Base-by-base conservation (phyloP, 805 yeast genomes). In the Sugiyamaella smithiae region DNA sequence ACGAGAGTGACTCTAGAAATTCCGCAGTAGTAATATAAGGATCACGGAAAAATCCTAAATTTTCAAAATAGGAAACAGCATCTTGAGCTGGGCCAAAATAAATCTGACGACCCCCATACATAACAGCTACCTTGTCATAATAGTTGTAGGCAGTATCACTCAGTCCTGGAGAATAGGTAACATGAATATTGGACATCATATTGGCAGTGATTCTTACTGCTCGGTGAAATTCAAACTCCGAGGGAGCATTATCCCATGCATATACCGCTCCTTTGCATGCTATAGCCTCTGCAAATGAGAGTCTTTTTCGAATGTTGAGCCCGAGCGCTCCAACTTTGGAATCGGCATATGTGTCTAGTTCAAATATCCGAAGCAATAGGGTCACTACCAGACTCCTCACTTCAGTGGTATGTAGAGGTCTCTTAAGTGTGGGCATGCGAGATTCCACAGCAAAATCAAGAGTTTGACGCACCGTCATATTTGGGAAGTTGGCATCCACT, bases 251-350 rank as follows among this genome's bases (percentile, higher is more conserved):
- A 70, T 86, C 90, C 80, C 86, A 83, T 66, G 85, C 79, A 54
- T 77, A 82, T 43, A 84, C 70, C 43, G 77, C 69, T 26, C 87
- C 84, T 26, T 82, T 80, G 43, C 81, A 73, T 41, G 84, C 76
- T 40, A 84, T 68, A 1, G 85, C 85, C 67, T 86, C 95, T 7
- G 89, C 88, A 59, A 86, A 81, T 9, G 91, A 83, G 3, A 87
- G 90, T 71, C 95, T 78, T 66, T 85, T 84, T 56, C 95, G 73
- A 67, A 86, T 91, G 72, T 91, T 91, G 60, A 95, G 90, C 46
- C 90, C 81, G 35, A 83, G 85, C 59, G 73, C 74, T 50, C 85
- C 85, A 28, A 80, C 84, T 54, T 74, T 76, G 14, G 84, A 78
- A 62, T 77, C 69, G 51, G 71, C 69, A 4, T 85, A 78, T 62